Base-by-base conservation (phyloP, 176 grass and related monocot species). In the Cenchrus fungigraminus region DNA sequence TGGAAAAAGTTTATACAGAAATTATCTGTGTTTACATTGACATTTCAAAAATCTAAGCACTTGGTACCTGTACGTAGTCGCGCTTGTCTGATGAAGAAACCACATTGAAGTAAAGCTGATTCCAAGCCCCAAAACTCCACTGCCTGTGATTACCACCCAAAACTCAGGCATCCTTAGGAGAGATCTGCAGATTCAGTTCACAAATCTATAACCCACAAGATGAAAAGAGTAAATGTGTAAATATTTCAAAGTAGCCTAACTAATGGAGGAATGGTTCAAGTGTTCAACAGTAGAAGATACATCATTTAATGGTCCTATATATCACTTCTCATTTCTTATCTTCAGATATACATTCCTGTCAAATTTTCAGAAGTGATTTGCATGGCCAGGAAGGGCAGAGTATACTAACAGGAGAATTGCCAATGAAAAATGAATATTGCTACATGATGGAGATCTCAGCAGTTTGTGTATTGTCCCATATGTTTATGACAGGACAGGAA, bases 31-130 rank as follows among this genome's bases (percentile, higher is more conserved):
- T 51, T 76, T 31, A 65, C 12, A 74, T 42, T 49, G 65, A 16
- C 54, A 84, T 11, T 34, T 37, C 42, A 61, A 61, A 73, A 14
- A n/a, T 68, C 3, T 51, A 43, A 77, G 53, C 49, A 77, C 12
- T 32, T 20, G 15, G 40, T 90, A 98, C 96, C 96, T 95, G 76
- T 98, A 98, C 57, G 93, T 98, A 49, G 96, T 98, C 6, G 93
- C 96, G 9, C 89, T 92, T 79, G 96, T 95, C 81, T 98, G 96
- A 74, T 85, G 93, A 92, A 98, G 96, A 92, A 98, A 98, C 96
- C 96, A 98, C 91, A 98, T 89, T 1, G 91, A 98, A 77, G 96
- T 95, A 88, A 98, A 98, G 76, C 96, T 95, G 74, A 98, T 98
- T 50, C 86, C 96, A 84, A 98, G 91, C 67, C 96, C 96, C 85